Evolutionary conservation across 108 stramenopile genomes (phyloP), one percentile per base, ranked within the genome.

Genomic region (Skeletonema menzelii): DNA sequence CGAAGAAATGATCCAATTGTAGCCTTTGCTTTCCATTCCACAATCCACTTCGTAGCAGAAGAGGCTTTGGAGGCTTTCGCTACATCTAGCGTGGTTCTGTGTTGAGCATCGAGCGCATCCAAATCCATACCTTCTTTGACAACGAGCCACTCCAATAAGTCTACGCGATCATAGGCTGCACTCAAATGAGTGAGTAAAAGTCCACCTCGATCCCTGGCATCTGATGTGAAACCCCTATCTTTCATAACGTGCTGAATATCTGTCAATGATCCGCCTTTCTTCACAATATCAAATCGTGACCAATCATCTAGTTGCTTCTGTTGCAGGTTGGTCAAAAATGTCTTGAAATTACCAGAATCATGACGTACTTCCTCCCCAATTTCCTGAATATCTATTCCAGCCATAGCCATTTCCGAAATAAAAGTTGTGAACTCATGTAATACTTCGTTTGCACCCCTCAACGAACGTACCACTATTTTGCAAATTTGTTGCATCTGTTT

Each of bases 201-300:
- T 2, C 67, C 67, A 56, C 67, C 67, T n/a, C 67, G 67, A 20
- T 67, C 67, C 10, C 34, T 17, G 14, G 17, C 30, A 8, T 35
- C 8, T n/a, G 31, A 7, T 12, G n/a, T 17, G 34, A 67, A 67
- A 37, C 10, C 17, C 8, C 56, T 56, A 20, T 35, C 30, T 56
- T 28, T 15, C 15, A 67, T 35, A 2, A 55, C 0, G 10, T 56
- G 31, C 37, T 56, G 53, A 22, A 67, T 34, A 13, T 56, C 20
- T 11, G n/a, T 12, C n/a, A 57, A 26, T 24, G 49, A 12, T 20
- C 34, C 28, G 2, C 67, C 67, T 20, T 56, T 55, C 17, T 67
- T 67, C 2, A 67, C 28, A n/a, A 67, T 30, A 56, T 67, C 67
- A 37, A 67, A 67, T 30, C 53, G 53, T 31, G 67, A 15, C 67